Percentiles rank a stretch among this genome's conserved stretches.
phyloP scores from a whole-genome alignment of 164 flowering plant genomes.

The Malania oleifera region DNA sequence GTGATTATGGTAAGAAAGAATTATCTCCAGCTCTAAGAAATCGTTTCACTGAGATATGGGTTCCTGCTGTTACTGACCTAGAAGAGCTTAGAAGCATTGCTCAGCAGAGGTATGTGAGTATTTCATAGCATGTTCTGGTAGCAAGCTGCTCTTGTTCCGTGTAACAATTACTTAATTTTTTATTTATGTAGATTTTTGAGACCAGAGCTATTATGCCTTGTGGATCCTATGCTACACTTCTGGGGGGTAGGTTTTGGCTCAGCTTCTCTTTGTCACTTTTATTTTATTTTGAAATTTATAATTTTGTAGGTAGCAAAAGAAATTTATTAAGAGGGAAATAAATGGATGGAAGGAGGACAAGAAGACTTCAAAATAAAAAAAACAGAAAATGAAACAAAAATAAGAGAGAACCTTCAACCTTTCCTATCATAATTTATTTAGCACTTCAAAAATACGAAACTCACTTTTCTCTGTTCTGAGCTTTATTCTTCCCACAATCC shows the following conservation, averaged over 20 bases:
- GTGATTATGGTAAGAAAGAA: constrained; percentile 98
- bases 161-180: constrained; percentile 1
- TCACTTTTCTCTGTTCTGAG: too few relatives aligned
- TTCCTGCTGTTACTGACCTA: constrained; percentile 60
- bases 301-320: too few relatives aligned
- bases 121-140: background rate
- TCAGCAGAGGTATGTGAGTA: constrained; percentile 37
- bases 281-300: background rate
- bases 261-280: constrained; percentile 1
- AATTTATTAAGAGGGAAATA: too few relatives aligned
- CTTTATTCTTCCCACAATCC: too few relatives aligned
- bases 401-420: too few relatives aligned
- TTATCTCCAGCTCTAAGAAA: constrained; percentile 96
- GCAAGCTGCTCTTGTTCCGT: background rate
- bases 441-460: too few relatives aligned
- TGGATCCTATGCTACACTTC: constrained; percentile 59
- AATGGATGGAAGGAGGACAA: too few relatives aligned
- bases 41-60: constrained; percentile 98
- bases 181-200: constrained; percentile 41
- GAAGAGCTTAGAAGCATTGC: constrained; percentile 78
- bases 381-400: too few relatives aligned
- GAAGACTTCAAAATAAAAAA: too few relatives aligned
- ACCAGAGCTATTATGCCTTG: constrained; percentile 29
- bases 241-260: constrained; percentile 56
- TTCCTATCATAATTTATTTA: too few relatives aligned